phyloP scores from a whole-genome alignment of 2,329 filamentous ascomycete genomes.

The Ophiostoma himal-ulmi region DNA sequence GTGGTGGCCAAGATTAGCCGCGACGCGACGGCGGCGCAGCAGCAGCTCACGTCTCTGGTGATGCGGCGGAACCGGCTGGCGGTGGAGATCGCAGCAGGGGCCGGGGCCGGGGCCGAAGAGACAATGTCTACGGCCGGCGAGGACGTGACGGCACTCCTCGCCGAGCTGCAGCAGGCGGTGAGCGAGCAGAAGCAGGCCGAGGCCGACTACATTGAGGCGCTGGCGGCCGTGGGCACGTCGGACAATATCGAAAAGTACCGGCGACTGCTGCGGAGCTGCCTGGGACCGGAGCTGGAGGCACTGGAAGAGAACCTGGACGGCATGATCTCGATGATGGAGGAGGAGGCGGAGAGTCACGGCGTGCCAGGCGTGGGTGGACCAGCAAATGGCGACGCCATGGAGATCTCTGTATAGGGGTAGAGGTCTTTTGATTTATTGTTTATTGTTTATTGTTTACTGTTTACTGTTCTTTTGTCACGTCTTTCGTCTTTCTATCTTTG shows the following conservation, averaged over 20 bases:
- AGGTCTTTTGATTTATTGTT: not conserved
- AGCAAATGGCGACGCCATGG: constrained; percentile 21
- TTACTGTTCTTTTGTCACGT: no score
- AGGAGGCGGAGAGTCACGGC: constrained; percentile 42
- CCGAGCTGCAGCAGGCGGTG: constrained; percentile 50
- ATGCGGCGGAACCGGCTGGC: constrained; percentile 49
- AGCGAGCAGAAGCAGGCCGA: constrained; percentile 58
- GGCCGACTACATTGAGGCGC: constrained; percentile 60
- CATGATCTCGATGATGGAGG: constrained; percentile 58
- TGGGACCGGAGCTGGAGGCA: constrained; percentile 62
- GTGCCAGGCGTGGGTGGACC: constrained; percentile 14
- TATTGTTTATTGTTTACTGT: not conserved
- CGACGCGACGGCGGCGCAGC: constrained; percentile 45
- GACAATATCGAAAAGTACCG: constrained; percentile 71
- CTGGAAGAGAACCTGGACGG: constrained; percentile 60
- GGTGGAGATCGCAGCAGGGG: constrained; percentile 47
- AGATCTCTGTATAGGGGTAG: constrained; percentile 19
- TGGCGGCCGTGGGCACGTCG: constrained; percentile 63
- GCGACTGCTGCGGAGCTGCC: constrained; percentile 60
- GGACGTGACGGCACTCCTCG: not conserved
- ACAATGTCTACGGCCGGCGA: constrained; percentile 25
- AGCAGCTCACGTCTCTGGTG: constrained; percentile 34
- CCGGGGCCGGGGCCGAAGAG: no score
- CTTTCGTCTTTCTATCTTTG: no score
- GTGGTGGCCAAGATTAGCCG: constrained; percentile 44